Evolutionary conservation across 148 eudicot species (phyloP).

Genomic region (Nyssa sinensis): DNA sequence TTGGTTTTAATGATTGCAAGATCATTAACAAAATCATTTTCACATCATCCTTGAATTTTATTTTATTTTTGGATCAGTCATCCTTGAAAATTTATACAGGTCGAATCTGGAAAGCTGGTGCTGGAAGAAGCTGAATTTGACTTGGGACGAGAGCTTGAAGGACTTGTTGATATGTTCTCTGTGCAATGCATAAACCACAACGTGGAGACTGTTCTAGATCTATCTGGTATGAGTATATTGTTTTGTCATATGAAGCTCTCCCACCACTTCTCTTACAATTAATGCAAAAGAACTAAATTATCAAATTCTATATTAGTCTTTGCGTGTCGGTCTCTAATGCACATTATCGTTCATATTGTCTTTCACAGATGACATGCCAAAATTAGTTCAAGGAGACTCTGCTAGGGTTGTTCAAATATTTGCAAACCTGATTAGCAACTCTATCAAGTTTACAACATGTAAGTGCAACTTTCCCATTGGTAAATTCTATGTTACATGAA

Average conservation of each 20-base stretch:
- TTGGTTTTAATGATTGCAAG: background rate
- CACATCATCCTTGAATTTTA: background rate
- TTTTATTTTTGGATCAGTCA: too few species aligned
- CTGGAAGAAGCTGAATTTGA: constrained; percentile 87
- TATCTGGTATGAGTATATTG: constrained; percentile 53
- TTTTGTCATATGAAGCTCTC: background rate
- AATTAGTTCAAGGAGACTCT: constrained; percentile 85
- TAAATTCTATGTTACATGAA: too few species aligned
- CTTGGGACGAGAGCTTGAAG: constrained; percentile 93
- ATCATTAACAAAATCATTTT: background rate
- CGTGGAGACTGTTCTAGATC: constrained; percentile 86
- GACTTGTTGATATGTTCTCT: constrained; percentile 93
- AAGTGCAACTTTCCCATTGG: constrained; percentile 24
- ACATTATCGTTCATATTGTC: background rate
- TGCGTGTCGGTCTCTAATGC: background rate
- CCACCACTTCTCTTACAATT: background rate
- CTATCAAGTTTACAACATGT: constrained; percentile 94
- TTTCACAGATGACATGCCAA: constrained; percentile 89
- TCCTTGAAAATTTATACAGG: constrained; percentile 52
- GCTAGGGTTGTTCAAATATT: constrained; percentile 90
- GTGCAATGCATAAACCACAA: constrained; percentile 92
- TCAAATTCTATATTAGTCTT: background rate
- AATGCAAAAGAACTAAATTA: background rate
- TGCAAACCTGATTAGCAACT: constrained; percentile 93
- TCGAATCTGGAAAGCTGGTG: constrained; percentile 91